phyloP scores from a whole-genome alignment of 192 early-diverging fungal genomes.

The Backusella tarrabulga region DNA sequence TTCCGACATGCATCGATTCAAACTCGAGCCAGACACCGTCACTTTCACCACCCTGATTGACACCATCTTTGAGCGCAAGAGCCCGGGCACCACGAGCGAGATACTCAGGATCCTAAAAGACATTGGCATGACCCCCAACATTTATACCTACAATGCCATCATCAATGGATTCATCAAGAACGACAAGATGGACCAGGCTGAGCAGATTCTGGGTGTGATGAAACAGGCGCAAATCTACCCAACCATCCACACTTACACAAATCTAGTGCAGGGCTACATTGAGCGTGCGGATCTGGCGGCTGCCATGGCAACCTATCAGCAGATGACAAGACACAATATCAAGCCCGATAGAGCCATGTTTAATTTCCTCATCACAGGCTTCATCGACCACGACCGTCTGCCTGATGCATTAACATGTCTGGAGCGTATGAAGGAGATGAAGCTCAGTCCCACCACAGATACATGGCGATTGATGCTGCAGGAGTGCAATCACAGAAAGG shows the following conservation, averaged over 20 bases:
- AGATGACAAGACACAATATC: constrained; percentile 6
- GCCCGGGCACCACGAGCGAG: constrained; percentile 5
- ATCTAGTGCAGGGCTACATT: constrained; percentile 32
- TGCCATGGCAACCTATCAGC: constrained; percentile 25
- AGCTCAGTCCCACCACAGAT: constrained; percentile 27
- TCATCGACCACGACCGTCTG: constrained; percentile 23
- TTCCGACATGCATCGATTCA: constrained; percentile 14
- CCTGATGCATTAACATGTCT: constrained; percentile 24
- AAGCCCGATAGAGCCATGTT: constrained; percentile 33
- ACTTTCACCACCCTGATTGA: constrained; percentile 34
- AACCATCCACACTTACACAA: constrained; percentile 33
- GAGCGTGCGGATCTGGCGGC: constrained; percentile 17
- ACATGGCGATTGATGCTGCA: constrained; percentile 27
- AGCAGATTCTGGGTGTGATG: constrained; percentile 10
- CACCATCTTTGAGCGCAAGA: constrained; percentile 9
- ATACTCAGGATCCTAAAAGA: constrained; percentile 5
- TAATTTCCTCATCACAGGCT: constrained; percentile 32
- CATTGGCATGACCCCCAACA: constrained; percentile 24
- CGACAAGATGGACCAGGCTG: constrained; percentile 23
- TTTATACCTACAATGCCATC: constrained; percentile 33
- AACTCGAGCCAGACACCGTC: constrained; percentile 28
- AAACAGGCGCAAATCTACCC: constrained; percentile 11
- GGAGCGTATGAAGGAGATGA: constrained; percentile 18
- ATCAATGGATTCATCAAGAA: constrained; percentile 30
- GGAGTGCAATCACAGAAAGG: constrained; percentile 1